Evolutionary conservation across 176 grass and related monocot genomes (phyloP), one percentile per base, ranked within the genome.

Genomic region (Oryza glaberrima): DNA sequence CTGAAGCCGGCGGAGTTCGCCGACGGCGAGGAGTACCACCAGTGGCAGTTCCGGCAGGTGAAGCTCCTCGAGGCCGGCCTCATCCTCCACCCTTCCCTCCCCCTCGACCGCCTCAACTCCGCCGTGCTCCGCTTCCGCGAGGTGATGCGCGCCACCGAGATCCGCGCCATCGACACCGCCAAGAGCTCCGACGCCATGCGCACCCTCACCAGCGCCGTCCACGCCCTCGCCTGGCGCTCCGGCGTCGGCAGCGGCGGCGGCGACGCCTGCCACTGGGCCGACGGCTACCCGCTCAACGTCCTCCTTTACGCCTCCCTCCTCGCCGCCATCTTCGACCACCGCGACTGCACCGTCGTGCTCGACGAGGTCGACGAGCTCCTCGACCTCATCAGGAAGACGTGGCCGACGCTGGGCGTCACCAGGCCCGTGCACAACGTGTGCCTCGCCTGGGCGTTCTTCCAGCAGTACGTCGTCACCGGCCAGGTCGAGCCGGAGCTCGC

Each of bases 301-400:
- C 77, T 92, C 88, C 92, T 98, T 71, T 98, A 95, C 63, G 77
- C 87, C 8, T 77, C 90, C 52, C 90, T 98, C 76, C 93, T 98
- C 26, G 88, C 85, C 38, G 19, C 89, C 11, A 30, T 98, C 34
- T 98, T 98, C 60, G 93, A 98, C 36, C 87, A 77, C 11, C 56
- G 93, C 30, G 93, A 96, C 65, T 64, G 76, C 75, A 96, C 91
- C 26, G 78, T 96, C 0, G 89, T 99, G 41, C 70, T 99, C 7
- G 96, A 99, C 67, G 93, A 99, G 86, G 93, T 99, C 0, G 93
- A 99, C 76, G 96, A 96, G 93, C 77, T 99, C 19, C 75, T 96
- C 8, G 96, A 99, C 88, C 84, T 99, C 51, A 92, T 99, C 85
- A 96, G 84, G 91, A 95, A 91, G 93, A 96, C 93, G 26, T 99